phyloP scores from a whole-genome alignment of 768 basidiomycete species.

The Leucosporidium scottii region DNA sequence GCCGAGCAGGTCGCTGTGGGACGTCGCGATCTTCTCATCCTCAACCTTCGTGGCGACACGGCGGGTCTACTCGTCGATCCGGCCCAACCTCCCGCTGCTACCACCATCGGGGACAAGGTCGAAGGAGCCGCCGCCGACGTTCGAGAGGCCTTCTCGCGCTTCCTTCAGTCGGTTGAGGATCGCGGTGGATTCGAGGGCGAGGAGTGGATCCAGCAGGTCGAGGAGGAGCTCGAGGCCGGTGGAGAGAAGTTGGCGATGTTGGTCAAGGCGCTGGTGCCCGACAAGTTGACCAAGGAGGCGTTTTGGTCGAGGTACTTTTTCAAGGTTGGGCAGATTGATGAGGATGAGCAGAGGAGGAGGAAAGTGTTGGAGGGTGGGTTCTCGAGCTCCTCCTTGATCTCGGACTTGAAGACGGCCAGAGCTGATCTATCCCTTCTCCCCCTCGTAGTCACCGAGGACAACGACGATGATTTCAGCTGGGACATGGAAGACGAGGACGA shows the following conservation, averaged over 20 bases:
- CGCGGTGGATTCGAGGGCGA: conserved; percentile 56
- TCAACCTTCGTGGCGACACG: conserved; percentile 42
- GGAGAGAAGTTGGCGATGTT: conserved; percentile 42
- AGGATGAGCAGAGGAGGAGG: conserved; percentile 53
- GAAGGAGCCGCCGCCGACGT: conserved; percentile 30
- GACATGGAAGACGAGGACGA: conserved; percentile 83
- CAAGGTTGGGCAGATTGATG: conserved; percentile 45
- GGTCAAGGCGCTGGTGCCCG: conserved; percentile 4
- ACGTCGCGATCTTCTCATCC: conserved; percentile 43
- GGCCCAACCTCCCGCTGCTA: conserved; percentile 18
- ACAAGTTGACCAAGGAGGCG: conserved; percentile 41
- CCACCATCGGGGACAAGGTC: conserved; percentile 3
- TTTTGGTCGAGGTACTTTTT: conserved; percentile 93
- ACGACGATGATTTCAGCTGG: conserved; percentile 78
- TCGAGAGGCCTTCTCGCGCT: conserved; percentile 25
- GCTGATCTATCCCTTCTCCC: neutral
- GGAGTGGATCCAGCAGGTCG: conserved; percentile 52
- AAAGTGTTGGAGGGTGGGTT: conserved; percentile 55
- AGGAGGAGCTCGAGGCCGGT: conserved; percentile 42
- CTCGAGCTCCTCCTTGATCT: too few relatives aligned
- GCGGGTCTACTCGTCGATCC: conserved; percentile 44
- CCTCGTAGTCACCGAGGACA: conserved; percentile 49
- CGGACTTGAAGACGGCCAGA: too few relatives aligned
- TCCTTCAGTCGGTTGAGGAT: conserved; percentile 42
- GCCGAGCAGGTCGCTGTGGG: conserved; percentile 24